Base-by-base conservation (phyloP, 2,329 filamentous ascomycete genomes). In the Claviceps pazoutovae region DNA sequence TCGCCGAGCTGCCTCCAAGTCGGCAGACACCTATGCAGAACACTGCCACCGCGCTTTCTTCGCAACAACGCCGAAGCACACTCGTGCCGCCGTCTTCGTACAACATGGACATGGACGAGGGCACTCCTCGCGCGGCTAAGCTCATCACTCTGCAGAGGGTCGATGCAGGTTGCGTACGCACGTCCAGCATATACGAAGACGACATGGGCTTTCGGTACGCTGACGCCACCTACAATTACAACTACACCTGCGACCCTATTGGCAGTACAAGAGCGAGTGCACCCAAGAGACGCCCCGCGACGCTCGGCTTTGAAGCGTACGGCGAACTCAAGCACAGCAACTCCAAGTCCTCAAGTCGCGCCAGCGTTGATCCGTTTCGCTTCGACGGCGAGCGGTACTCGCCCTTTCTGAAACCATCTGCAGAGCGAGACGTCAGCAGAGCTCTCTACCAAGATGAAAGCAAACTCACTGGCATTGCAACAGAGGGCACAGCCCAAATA, bases 401-500 rank as follows among this genome's bases (percentile, higher is more conserved):
- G 14, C 53, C 62, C 9, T 70, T 70, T 41, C 56, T 73, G 8
- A 61, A 65, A 7, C 60, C 66, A 4, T 61, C 64, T 1, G 66
- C 64, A 52, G 72, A 75, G 54, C 63, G 67, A 51, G 70, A 75
- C 11, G 64, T 74, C 14, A 74, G 70, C 51, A 64, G 58, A 23
- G 67, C 64, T 7, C 64, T 74, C 19, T 65, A 63, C 30, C 61
- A 59, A 19, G 54, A 64, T 21, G 60, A 53, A 3, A 59, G 58
- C 36, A 49, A 61, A 8, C 51, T 56, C 41, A 60, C 55, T 8
- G 50, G 19, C 45, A 26, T 9, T 7, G 16, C 19, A 30, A 39
- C 39, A 17, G 42, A 46, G 6, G 52, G 9, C 48, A 44, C 23
- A 50, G 9, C 16, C 14, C 53, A n/a, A 11, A 34, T 11, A 3